Conservation (phyloP, 352 stramenopile species). For the Peronosclerospora sorghi region DNA sequence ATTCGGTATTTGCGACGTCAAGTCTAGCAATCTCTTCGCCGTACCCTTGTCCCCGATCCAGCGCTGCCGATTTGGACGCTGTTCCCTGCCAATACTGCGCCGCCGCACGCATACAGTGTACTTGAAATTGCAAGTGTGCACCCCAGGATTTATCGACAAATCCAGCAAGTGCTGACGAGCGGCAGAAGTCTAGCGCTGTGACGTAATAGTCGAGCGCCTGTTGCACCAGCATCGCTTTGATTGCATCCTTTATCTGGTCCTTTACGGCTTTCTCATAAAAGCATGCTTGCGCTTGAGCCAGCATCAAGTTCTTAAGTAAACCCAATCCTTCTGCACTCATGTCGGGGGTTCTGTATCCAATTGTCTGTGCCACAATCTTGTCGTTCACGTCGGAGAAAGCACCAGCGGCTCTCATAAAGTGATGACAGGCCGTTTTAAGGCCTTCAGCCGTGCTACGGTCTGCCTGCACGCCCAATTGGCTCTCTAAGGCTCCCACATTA, state of each 20-base stretch:
- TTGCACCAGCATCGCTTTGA: constrained; percentile 77
- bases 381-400: constrained; percentile 58
- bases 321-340: constrained; percentile 53
- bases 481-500: constrained; percentile 77
- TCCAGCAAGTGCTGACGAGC: constrained; percentile 32
- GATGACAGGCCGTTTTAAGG: constrained; percentile 70
- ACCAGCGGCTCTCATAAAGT: constrained; percentile 81
- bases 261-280: constrained; percentile 89
- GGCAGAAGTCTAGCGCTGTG: constrained; percentile 43
- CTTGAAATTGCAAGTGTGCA: constrained; percentile 48
- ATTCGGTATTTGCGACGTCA: no score
- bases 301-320: constrained; percentile 65
- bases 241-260: constrained; percentile 72
- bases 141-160: constrained; percentile 57
- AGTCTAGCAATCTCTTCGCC: no score
- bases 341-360: constrained; percentile 39
- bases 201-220: constrained; percentile 63
- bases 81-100: constrained; percentile 72
- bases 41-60: constrained; percentile 47
- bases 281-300: constrained; percentile 81
- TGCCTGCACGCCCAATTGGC: constrained; percentile 67
- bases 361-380: constrained; percentile 28
- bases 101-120: constrained; percentile 57
- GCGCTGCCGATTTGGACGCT: no score
- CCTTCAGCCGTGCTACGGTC: constrained; percentile 64